Base-by-base conservation (phyloP, 306 rosid species). In the Ormosia semicastrata region DNA sequence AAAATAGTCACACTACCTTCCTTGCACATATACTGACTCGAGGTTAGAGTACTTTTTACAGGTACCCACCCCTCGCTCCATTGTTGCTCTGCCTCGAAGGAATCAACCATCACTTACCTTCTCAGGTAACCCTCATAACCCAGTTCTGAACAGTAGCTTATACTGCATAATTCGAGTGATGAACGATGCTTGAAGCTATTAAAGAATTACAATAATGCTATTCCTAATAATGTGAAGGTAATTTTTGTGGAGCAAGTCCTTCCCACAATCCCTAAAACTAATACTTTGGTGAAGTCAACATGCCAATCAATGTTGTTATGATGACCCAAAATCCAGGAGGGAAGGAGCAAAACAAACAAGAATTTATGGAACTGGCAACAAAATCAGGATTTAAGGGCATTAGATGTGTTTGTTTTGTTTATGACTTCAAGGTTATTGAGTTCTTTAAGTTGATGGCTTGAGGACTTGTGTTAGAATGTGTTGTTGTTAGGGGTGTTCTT, bases 131-230 rank as follows among this genome's bases (percentile, higher is more conserved):
- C n/a, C n/a, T n/a, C n/a, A n/a, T n/a, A n/a, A n/a, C n/a, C n/a
- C n/a, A n/a, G n/a, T n/a, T n/a, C n/a, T n/a, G n/a, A n/a, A n/a
- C n/a, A n/a, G n/a, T n/a, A 24, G 24, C 24, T 24, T 24, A 79
- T 87, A 70, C 84, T 84, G 52, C 85, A 87, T 11, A 86, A 84
- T 69, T 87, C 86, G 86, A 78, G 80, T 43, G 86, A 87, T 69
- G 80, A 78, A 11, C 76, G 39, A 0, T 84, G 86, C 36, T 41
- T 81, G 58, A 84, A 84, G 80, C 73, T 84, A 71, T 77, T 84
- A 77, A 81, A 68, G 82, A 84, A 77, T 70, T 87, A 85, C 57
- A n/a, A 81, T 49, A 78, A 63, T 41, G 86, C 84, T 0, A 77
- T 81, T 77, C 84, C 80, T 8, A 34, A 44, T 3, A 54, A 84